A percentile compares a stretch with the other conserved stretches of the same genome.
phyloP scores from a whole-genome alignment of 2,329 filamentous ascomycete species.

The Exophiala bonariae region DNA sequence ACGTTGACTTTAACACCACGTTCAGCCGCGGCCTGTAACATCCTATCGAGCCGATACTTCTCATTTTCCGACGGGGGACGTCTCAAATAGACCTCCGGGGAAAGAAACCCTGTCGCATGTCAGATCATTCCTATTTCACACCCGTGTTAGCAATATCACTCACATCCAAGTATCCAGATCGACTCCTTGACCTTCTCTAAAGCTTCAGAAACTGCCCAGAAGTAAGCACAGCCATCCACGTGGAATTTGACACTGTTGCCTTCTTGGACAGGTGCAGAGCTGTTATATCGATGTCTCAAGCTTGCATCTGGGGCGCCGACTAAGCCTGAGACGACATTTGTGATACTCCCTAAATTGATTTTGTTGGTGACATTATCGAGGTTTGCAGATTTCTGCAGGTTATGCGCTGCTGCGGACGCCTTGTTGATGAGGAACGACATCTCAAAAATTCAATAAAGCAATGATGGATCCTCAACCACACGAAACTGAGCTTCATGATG shows the following conservation, averaged over 20 bases:
- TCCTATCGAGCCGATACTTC: conserved; percentile 76
- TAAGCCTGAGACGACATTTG: conserved; percentile 2
- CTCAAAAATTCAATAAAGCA: no score
- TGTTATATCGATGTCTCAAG: conserved; percentile 48
- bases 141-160: no score
- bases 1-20: conserved; percentile 80
- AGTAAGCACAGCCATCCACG: conserved; percentile 76
- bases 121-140: no score
- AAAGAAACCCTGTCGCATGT: conserved; percentile 74
- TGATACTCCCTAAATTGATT: not conserved
- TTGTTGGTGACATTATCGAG: conserved; percentile 5
- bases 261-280: conserved; percentile 67
- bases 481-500: no score
- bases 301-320: conserved; percentile 21
- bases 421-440: conserved; percentile 9
- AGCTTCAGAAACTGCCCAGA: conserved; percentile 77
- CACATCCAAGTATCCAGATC: conserved; percentile 77
- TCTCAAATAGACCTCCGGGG: conserved; percentile 77
- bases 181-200: conserved; percentile 70
- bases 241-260: conserved; percentile 78
- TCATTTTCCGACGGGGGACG: conserved; percentile 81
- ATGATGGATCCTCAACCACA: not conserved
- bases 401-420: conserved; percentile 2
- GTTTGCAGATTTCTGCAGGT: conserved; percentile 1
- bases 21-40: conserved; percentile 78